Evolutionary conservation across 257 asterid genomes (phyloP), one percentile per base, ranked within the genome.

Genomic region (Primulina tabacum): DNA sequence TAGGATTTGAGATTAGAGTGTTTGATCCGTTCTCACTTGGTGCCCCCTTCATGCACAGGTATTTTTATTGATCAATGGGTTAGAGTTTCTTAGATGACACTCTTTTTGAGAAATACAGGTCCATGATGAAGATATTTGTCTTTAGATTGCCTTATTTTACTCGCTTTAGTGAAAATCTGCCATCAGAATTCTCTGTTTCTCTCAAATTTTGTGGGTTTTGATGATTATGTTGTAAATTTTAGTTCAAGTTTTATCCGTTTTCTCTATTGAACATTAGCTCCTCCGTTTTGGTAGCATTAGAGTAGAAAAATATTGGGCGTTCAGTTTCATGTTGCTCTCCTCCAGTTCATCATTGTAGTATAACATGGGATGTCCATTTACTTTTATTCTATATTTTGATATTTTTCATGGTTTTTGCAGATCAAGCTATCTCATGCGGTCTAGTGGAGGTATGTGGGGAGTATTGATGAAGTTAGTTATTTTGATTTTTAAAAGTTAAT

Each of bases 381-480:
- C 53, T 50, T 52, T 53, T 18, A 34, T 60, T 20, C 35, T 7
- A 4, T 14, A 32, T 50, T 58, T 50, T 52, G 26, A 59, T 30
- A 62, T 60, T 53, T 50, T 50, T 16, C n/a, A 47, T 14, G 14
- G 11, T 33, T 58, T 58, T 55, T 75, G 80, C 86, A 85, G 90
- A 74, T 76, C 87, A 75, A 70, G 75, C 71, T 64, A 64, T 61
- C 62, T 66, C 87, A 12, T 80, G 33, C 55, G 64, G 50, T 72
- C 65, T 57, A 20, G 67, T 61, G 55, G 82, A 85, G 90, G 90
- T 85, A 82, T 9, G 82, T 72, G 60, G 69, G 75, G 64, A 53
- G 66, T 37, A 21, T 65, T 7, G 64, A 59, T 67, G 21, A 50
- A 50, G 20, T 50, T 50, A 17, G 3, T 50, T 50, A 2, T 4